These are phyloP conservation scores for Salvia miltiorrhiza DNA, from an alignment of 257 asterid species.

Conservation along the genomic window DNA sequence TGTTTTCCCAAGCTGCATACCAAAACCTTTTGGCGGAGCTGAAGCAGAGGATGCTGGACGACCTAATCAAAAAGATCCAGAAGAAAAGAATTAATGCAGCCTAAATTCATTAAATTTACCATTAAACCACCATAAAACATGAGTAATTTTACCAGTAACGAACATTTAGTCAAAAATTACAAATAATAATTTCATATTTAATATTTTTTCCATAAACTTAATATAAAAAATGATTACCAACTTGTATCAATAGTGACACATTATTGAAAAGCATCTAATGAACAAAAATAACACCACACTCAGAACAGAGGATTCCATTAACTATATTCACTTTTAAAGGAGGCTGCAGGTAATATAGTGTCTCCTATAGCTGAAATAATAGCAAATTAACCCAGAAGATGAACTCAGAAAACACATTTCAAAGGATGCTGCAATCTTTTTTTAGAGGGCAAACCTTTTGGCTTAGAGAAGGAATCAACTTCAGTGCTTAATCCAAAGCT, in stretches of 20 bases:
- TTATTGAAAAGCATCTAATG: neutral
- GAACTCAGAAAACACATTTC: neutral
- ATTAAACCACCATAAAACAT: neutral
- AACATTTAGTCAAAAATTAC: neutral
- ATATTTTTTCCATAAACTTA: neutral
- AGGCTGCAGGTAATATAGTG: neutral
- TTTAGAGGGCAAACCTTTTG: constrained; percentile 52
- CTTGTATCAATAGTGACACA: neutral
- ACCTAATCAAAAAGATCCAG: constrained; percentile 38
- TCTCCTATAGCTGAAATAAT: neutral
- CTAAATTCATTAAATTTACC: constrained; percentile 1
- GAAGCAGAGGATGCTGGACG: constrained; percentile 71
- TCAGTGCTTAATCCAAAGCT: constrained; percentile 65
- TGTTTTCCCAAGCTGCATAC: constrained; percentile 86
- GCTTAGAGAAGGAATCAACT: constrained; percentile 59
- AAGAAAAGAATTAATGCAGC: constrained; percentile 20
- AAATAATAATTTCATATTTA: neutral
- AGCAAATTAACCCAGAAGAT: neutral
- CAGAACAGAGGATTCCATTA: constrained; percentile 9
- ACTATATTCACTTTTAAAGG: neutral
- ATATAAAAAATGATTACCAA: neutral
- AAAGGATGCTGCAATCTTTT: neutral
- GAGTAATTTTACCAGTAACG: neutral
- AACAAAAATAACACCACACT: neutral
- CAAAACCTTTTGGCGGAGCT: constrained; percentile 87